phyloP scores from a whole-genome alignment of 2,329 filamentous ascomycete genomes.

The Epichloe typhina region DNA sequence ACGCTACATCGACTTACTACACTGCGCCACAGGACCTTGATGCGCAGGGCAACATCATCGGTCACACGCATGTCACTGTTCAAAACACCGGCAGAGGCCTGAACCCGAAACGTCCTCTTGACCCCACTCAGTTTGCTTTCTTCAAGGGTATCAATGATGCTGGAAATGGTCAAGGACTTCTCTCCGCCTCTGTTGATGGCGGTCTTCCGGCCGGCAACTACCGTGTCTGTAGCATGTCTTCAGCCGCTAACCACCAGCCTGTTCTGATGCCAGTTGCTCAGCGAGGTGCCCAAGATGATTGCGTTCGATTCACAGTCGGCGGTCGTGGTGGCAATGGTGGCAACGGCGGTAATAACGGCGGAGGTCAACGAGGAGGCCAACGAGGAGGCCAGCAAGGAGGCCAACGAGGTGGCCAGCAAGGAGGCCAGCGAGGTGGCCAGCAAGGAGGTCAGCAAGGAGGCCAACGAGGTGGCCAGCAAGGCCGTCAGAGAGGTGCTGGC shows the following conservation, averaged over 20 bases:
- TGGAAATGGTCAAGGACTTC: constrained; percentile 40
- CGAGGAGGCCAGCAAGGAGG: not conserved
- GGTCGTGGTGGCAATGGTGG: constrained; percentile 10
- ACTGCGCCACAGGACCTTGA: constrained; percentile 42
- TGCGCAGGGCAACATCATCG: constrained; percentile 35
- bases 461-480: not conserved
- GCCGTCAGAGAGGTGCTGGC: not conserved
- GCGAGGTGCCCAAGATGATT: constrained; percentile 54
- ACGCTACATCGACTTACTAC: constrained; percentile 47
- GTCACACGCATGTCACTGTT: constrained; percentile 46
- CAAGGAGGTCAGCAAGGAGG: not conserved
- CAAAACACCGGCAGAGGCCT: constrained; percentile 39
- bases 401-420: not conserved
- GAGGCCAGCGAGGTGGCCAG: not conserved
- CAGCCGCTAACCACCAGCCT: constrained; percentile 52
- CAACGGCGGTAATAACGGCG: constrained; percentile 10
- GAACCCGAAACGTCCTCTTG: constrained; percentile 37
- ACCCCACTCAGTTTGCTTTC: constrained; percentile 42
- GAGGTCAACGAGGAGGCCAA: constrained; percentile 4
- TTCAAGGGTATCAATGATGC: constrained; percentile 56
- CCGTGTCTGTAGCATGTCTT: constrained; percentile 50
- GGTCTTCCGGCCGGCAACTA: constrained; percentile 51
- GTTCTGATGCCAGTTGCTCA: constrained; percentile 54
- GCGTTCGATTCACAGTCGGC: constrained; percentile 44
- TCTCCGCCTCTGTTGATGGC: constrained; percentile 39